phyloP scores from a whole-genome alignment of 768 basidiomycete species.

The Termitomyces sp. region DNA sequence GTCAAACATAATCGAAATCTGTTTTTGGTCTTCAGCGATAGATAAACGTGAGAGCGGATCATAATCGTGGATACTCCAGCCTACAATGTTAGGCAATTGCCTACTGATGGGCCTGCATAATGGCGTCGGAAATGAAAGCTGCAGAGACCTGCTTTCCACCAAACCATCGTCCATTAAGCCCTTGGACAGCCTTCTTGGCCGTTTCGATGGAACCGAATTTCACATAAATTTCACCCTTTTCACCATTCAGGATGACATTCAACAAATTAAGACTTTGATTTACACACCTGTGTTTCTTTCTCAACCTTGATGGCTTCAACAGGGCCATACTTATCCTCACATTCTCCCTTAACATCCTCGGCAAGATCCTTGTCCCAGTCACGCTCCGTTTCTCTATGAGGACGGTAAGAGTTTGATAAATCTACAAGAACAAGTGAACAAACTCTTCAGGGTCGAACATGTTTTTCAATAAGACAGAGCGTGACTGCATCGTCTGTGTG shows the following conservation, averaged over 20 bases:
- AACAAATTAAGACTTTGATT: neutral
- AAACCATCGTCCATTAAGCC: constrained; percentile 96
- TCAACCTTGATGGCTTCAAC: constrained; percentile 90
- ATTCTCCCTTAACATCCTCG: constrained; percentile 94
- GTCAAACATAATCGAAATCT: constrained; percentile 26
- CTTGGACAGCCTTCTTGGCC: constrained; percentile 80
- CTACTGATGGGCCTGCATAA: constrained; percentile 88
- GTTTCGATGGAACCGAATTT: constrained; percentile 78
- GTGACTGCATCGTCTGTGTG: constrained; percentile 82
- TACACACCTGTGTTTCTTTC: constrained; percentile 79
- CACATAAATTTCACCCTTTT: constrained; percentile 93
- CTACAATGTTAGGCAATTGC: constrained; percentile 6
- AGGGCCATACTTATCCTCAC: constrained; percentile 83
- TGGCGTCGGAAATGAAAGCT: constrained; percentile 85
- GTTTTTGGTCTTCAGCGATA: constrained; percentile 24
- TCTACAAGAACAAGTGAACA: constrained; percentile 20
- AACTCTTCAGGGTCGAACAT: constrained; percentile 99
- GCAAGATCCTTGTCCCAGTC: constrained; percentile 97
- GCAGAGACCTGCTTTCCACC: constrained; percentile 88
- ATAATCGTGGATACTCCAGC: constrained; percentile 21
- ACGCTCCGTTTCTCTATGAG: constrained; percentile 79
- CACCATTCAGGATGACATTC: neutral
- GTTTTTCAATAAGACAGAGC: constrained; percentile 83
- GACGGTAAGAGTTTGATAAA: neutral
- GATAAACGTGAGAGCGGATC: constrained; percentile 16